phyloP scores from a whole-genome alignment of 2,329 filamentous ascomycete species.

The Magnaporthiopsis incrustans region DNA sequence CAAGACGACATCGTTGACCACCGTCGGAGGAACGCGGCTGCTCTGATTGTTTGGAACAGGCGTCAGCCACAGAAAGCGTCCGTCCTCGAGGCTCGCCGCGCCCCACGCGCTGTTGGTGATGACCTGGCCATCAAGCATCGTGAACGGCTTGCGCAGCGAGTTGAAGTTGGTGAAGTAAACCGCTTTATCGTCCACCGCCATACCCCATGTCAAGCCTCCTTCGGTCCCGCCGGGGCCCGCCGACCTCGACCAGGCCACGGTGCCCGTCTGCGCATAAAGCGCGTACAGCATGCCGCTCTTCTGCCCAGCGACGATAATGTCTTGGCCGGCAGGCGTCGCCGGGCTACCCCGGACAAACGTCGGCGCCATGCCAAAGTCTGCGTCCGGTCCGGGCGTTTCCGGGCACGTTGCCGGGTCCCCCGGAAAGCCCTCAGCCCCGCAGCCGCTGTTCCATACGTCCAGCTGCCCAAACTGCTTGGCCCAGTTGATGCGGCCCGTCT shows the following conservation, averaged over 20 bases:
- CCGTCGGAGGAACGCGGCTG: slow-evolving; percentile 10
- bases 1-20: slow-evolving; percentile 14
- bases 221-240: slow-evolving; percentile 17
- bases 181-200: slow-evolving; percentile 20
- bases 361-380: slow-evolving; percentile 20
- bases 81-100: slow-evolving; percentile 12
- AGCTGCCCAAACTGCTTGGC: slow-evolving; percentile 15
- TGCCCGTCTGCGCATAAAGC: slow-evolving; percentile 18
- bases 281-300: slow-evolving; percentile 23
- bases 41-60: slow-evolving; percentile 6
- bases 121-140: slow-evolving; percentile 7
- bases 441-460: slow-evolving; percentile 17
- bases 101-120: slow-evolving; percentile 12
- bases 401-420: slow-evolving; percentile 10
- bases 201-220: slow-evolving; percentile 24
- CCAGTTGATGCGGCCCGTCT: slow-evolving; percentile 19
- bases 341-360: slow-evolving; percentile 17
- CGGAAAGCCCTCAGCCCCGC: slow-evolving; percentile 8
- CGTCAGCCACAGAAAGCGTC: slow-evolving; percentile 14
- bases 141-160: slow-evolving; percentile 8
- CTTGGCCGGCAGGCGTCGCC: slow-evolving; percentile 12
- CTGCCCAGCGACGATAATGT: slow-evolving; percentile 21
- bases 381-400: slow-evolving; percentile 13
- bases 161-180: slow-evolving; percentile 23
- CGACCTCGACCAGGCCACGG: slow-evolving; percentile 17